Base-by-base conservation (phyloP, 164 flowering plant genomes). In the Vitis cinerea region DNA sequence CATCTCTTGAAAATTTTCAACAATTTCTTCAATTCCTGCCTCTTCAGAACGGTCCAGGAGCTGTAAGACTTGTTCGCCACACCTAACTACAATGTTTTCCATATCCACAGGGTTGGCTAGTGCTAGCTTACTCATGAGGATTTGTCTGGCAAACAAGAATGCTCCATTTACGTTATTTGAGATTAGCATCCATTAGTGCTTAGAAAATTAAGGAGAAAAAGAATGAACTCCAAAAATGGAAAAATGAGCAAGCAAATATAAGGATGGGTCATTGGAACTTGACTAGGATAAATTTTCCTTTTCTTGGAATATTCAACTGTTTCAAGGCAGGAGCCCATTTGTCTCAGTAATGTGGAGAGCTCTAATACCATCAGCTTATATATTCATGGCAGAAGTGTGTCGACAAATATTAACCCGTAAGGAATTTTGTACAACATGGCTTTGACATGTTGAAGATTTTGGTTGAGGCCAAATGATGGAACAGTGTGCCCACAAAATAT, bases 131-230 rank as follows among this genome's bases (percentile, higher is more conserved):
- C 86, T 87, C 29, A 88, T 48, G 10, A 93, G 88, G 61, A 77
- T 77, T 78, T 96, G 98, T 61, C 90, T 19, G 86, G 73, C 84
- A 82, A 66, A 93, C 81, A 73, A 96, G 83, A 61, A 87, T 78
- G 78, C 99, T 96, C 89, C 81, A 82, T 67, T 23, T 17, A 61
- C 4, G 63, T n/a, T 29, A 50, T 52, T 31, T 52, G n/a, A 44
- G 16, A 70, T 71, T 50, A 68, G 57, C 14, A 23, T 65, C 23
- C 29, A 10, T 44, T 7, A 47, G 14, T 3, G 27, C 12, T 17
- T 31, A 31, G 3, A 3, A 2, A 31, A 31, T 31, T 2, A 31
- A 31, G 7, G 44, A 31, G 44, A 0, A 2, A 31, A 31, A 31
- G 44, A 31, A 31, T 31, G 8, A 31, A 4, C 44, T 31, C 8